These are phyloP conservation scores for Trypanosoma theileri DNA, from an alignment of 208 protist genomes.

Conservation along the genomic window DNA sequence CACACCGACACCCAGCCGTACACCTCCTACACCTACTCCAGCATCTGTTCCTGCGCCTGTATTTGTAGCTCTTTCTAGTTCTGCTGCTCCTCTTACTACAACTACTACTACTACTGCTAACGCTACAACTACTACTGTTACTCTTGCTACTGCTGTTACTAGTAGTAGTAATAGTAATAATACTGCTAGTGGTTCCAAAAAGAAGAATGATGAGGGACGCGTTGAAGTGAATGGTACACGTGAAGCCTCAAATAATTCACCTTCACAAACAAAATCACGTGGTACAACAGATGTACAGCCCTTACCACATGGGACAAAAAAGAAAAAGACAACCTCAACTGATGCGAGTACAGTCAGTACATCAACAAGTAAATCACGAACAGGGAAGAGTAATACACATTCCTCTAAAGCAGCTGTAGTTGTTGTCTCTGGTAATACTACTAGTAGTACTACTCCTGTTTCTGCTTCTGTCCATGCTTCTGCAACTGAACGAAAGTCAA, in stretches of 20 bases:
- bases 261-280: not conserved
- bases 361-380: not conserved
- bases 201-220: not conserved
- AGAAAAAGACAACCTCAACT: not conserved
- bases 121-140: not conserved
- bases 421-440: not conserved
- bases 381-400: not conserved
- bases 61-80: not conserved
- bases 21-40: not conserved
- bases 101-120: not conserved
- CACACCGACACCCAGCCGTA: not conserved
- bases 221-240: not conserved
- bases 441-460: not conserved
- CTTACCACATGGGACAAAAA: not conserved
- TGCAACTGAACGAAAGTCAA: not conserved
- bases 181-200: not conserved
- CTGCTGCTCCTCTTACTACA: not conserved
- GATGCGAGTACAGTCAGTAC: not conserved
- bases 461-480: not conserved
- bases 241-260: not conserved
- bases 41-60: not conserved
- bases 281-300: not conserved
- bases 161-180: not conserved
- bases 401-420: not conserved
- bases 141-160: not conserved